Conservation (phyloP, 2,329 filamentous ascomycete genomes). For the Chrysoporthe deuterocubensis region DNA sequence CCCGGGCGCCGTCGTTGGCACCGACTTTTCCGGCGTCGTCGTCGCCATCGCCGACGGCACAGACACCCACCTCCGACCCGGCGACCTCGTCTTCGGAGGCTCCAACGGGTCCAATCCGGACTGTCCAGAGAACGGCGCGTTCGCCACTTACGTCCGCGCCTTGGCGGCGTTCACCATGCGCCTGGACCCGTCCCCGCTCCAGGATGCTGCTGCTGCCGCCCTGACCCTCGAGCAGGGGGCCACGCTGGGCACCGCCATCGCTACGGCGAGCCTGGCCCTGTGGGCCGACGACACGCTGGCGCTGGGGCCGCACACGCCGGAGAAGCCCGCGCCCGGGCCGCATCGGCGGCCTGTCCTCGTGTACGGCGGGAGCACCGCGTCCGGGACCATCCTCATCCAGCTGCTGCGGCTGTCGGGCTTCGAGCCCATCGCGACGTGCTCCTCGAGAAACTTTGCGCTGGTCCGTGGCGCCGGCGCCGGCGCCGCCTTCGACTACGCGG, state of each 20-base stretch:
- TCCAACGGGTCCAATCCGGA: conserved; percentile 39
- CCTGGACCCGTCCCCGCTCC: conserved; percentile 38
- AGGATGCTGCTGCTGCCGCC: conserved; percentile 34
- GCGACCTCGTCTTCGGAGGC: conserved; percentile 43
- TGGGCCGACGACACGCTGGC: background rate
- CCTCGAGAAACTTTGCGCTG: conserved; percentile 52
- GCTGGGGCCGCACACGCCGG: background rate
- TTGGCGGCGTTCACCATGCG: conserved; percentile 30
- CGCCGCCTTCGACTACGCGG: conserved; percentile 54
- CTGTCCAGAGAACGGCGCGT: conserved; percentile 38
- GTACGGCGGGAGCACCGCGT: conserved; percentile 19
- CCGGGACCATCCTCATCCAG: conserved; percentile 21
- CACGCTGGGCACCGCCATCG: conserved; percentile 33
- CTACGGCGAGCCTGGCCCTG: background rate
- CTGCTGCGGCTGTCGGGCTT: conserved; percentile 20
- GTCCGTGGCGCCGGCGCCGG: conserved; percentile 51
- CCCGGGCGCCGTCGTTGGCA: conserved; percentile 31
- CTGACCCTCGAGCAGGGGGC: no score
- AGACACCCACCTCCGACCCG: conserved; percentile 32
- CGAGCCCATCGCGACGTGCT: conserved; percentile 33
- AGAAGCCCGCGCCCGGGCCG: conserved; percentile 21
- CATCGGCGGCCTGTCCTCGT: conserved; percentile 9
- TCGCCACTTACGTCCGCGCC: conserved; percentile 41
- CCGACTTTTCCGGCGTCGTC: conserved; percentile 31
- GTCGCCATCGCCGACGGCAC: conserved; percentile 30